Conservation (phyloP, 2,329 filamentous ascomycete species). For the Capronia epimyces region DNA sequence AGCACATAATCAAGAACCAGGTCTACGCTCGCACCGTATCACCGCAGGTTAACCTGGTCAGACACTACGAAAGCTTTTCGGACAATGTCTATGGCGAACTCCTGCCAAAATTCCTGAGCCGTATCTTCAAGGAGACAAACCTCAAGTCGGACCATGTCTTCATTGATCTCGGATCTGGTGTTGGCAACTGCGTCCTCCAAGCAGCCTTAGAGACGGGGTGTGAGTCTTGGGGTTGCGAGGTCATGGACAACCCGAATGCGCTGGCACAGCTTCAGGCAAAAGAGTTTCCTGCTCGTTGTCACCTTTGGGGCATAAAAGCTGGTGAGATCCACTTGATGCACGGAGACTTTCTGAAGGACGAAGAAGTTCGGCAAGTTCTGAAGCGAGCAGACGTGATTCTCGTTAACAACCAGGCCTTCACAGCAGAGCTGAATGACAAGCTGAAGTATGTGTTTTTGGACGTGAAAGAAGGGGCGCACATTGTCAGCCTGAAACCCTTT, state of each 20-base stretch:
- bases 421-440: conserved; percentile 74
- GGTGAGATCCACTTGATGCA: conserved; percentile 74
- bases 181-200: conserved; percentile 92
- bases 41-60: conserved; percentile 74
- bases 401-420: conserved; percentile 97
- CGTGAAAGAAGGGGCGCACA: conserved; percentile 80
- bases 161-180: conserved; percentile 89
- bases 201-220: conserved; percentile 89
- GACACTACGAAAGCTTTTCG: conserved; percentile 80
- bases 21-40: conserved; percentile 91
- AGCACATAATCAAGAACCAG: conserved; percentile 71
- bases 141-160: conserved; percentile 82
- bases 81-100: conserved; percentile 96
- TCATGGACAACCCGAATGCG: conserved; percentile 84
- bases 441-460: conserved; percentile 88
- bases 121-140: conserved; percentile 70
- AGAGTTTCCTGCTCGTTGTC: conserved; percentile 79
- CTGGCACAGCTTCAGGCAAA: conserved; percentile 72
- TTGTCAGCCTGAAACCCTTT: conserved; percentile 89
- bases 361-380: conserved; percentile 64
- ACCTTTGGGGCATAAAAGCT: conserved; percentile 78
- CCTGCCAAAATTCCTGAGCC: conserved; percentile 73
- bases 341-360: conserved; percentile 75
- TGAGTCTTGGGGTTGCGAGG: conserved; percentile 93
- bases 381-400: conserved; percentile 88